Percentiles rank a stretch among this genome's conserved stretches.
Conservation (phyloP, 306 rosid genomes). For the Oemleria cerasiformis region DNA sequence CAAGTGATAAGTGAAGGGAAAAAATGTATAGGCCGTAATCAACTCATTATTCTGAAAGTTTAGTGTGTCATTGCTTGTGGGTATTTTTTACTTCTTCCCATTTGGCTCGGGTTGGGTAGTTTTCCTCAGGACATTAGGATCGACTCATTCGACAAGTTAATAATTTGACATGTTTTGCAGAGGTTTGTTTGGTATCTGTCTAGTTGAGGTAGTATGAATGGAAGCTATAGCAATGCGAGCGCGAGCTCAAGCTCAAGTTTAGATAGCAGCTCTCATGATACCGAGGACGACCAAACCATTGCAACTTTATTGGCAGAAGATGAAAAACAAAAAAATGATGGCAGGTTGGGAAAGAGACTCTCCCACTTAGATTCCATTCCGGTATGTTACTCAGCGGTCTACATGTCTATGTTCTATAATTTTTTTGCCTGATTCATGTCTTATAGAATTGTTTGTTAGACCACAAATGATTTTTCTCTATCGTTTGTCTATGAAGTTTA, state of each 20-base stretch:
- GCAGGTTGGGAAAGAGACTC: constrained; percentile 78
- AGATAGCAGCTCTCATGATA: constrained; percentile 64
- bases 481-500: not conserved
- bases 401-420: not conserved
- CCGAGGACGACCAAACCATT: constrained; percentile 89
- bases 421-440: not conserved
- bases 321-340: constrained; percentile 34
- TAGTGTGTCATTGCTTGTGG: constrained; percentile 4
- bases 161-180: constrained; percentile 23
- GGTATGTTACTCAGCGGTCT: constrained; percentile 36
- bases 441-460: not conserved
- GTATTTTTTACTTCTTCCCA: not conserved
- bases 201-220: constrained; percentile 49
- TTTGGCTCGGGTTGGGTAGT: too few relatives aligned
- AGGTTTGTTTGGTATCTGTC: not conserved
- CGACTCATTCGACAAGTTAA: not conserved
- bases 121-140: too few relatives aligned
- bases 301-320: constrained; percentile 76
- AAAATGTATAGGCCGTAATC: not conserved
- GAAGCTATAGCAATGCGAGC: constrained; percentile 59
- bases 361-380: constrained; percentile 94
- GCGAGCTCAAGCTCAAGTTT: constrained; percentile 95
- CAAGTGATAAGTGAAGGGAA: not conserved
- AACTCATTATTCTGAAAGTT: not conserved
- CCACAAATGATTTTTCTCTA: not conserved